Base-by-base conservation (phyloP, 139 green algal species). In the Closterium sp. region DNA sequence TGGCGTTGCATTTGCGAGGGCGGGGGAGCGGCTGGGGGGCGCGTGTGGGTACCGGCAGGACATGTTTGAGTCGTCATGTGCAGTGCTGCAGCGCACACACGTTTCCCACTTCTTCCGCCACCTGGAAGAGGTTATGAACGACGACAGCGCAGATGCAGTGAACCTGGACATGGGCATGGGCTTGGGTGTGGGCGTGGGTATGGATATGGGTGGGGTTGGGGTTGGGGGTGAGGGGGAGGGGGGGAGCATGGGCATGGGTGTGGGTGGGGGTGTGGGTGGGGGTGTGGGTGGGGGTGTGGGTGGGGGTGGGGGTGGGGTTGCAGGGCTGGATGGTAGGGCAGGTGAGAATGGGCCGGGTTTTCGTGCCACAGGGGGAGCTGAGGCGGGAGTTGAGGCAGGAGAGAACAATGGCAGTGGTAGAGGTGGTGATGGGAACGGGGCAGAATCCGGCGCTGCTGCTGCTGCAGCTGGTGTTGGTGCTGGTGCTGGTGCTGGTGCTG, bases 1-100 rank as follows among this genome's bases (percentile, higher is more conserved):
- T 34, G 90, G 90, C 28, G 29, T 70, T 24, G 70, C 90, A 17
- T 92, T 92, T 89, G 70, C 42, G 42, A 2, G 30, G 21, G 90
- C 90, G 1, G 90, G 42, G 28, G 90, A 92, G 90, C 29, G 28
- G 32, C 90, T 92, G 22, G 90, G 90, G 31, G 28, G 19, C 10
- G 50, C 50, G 50, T 73, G 50, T 22, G 73, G 70, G 86, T 88
- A 88, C 62, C 90, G 70, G 70, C 90, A 90, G 21, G 90, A 92
- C 28, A 31, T 89, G 27, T 92, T 92, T 86, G 90, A 92, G 70
- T 92, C 90, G 24, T 90, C 90, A 4, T 92, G 30, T 27, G 34
- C 91, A 1, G 21, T 90, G 86, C 70, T 92, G 90, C 73, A 92
- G 70, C 28, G 73, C 19, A 70, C 86, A 7, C 90, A 92, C 70